Base-by-base conservation (phyloP, 352 stramenopile genomes). In the Peronospora farinosa region DNA sequence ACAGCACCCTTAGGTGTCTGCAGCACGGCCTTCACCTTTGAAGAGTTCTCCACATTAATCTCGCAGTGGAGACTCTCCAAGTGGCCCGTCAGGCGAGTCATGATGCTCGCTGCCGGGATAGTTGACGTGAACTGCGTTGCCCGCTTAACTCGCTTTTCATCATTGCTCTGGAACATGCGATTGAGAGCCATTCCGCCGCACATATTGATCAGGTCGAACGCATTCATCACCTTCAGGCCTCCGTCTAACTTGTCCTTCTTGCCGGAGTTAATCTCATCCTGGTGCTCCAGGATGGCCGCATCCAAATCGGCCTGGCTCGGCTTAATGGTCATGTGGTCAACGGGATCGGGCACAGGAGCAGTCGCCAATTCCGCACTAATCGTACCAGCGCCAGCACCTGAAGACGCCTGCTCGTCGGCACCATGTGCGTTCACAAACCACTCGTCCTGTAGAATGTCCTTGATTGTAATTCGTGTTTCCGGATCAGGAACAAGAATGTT, bases 401-500 rank as follows among this genome's bases (percentile, higher is more conserved):
- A 45, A 4, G 46, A 40, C 32, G 50, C 46, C n/a, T 60, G 48
- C 45, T 69, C 62, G 10, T 79, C 57, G 21, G 56, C 40, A 21
- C 71, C 72, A 10, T 77, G 63, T 12, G 70, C 57, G 56, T 91
- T 87, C 25, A 86, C 57, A 45, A 84, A 93, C 92, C 90, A 98
- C 39, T 94, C 78, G 52, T 97, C 84, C 25, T 77, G 33, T 60
- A 93, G 71, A 56, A 98, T 96, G n/a, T 97, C 84, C 23, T 73
- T 66, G 5, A 97, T 67, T 30, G 74, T 85, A 21, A 92, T 65
- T 46, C 92, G 87, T 46, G 86, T 81, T 40, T 81, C 71, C 51
- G 92, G 93, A 54, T 98, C 93, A 13, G 89, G 77, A 9, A 98
- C 83, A 25, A 98, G 74, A 50, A 98, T 97, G 48, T 74, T 78